A percentile compares a stretch with the other conserved stretches of the same genome.
These are phyloP conservation scores for Rosa hybrid DNA, from an alignment of 331 rosid species.

Conservation along the genomic window DNA sequence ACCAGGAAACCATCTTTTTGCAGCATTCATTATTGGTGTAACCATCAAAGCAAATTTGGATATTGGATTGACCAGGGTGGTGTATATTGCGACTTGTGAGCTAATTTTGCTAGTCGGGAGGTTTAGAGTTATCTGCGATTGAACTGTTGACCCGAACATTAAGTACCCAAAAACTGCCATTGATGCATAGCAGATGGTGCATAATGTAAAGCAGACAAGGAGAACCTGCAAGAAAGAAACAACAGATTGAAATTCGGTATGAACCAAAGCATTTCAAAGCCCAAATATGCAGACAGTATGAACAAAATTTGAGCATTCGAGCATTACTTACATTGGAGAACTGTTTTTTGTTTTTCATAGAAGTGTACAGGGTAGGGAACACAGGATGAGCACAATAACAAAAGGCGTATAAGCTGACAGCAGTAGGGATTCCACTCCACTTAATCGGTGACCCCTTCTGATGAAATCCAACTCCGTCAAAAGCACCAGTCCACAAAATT, in stretches of 20 bases:
- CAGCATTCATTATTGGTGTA: slow-evolving; percentile 62
- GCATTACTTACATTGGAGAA: slow-evolving; percentile 68
- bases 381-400: slow-evolving; percentile 92
- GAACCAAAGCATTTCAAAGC: background rate
- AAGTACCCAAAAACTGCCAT: slow-evolving; percentile 78
- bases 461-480: slow-evolving; percentile 63
- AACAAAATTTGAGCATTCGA: background rate
- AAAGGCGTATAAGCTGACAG: slow-evolving; percentile 74
- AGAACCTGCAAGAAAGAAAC: slow-evolving; percentile 53
- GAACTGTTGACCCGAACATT: slow-evolving; percentile 65
- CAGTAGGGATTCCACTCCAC: slow-evolving; percentile 68
- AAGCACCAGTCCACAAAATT: slow-evolving; percentile 58
- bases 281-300: background rate
- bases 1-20: slow-evolving; percentile 45
- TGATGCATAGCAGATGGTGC: slow-evolving; percentile 65
- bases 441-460: slow-evolving; percentile 47
- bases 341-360: slow-evolving; percentile 70
- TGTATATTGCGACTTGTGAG: slow-evolving; percentile 69
- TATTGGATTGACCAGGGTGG: slow-evolving; percentile 80
- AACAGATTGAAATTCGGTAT: background rate
- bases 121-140: slow-evolving; percentile 72
- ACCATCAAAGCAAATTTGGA: slow-evolving; percentile 88
- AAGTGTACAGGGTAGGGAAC: slow-evolving; percentile 77
- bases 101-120: slow-evolving; percentile 60
- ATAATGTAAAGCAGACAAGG: slow-evolving; percentile 59